Percentiles rank a stretch among this genome's conserved stretches.
Evolutionary conservation across 768 basidiomycete genomes (phyloP).

Genomic region (Boletus rufocinnamomeus): DNA sequence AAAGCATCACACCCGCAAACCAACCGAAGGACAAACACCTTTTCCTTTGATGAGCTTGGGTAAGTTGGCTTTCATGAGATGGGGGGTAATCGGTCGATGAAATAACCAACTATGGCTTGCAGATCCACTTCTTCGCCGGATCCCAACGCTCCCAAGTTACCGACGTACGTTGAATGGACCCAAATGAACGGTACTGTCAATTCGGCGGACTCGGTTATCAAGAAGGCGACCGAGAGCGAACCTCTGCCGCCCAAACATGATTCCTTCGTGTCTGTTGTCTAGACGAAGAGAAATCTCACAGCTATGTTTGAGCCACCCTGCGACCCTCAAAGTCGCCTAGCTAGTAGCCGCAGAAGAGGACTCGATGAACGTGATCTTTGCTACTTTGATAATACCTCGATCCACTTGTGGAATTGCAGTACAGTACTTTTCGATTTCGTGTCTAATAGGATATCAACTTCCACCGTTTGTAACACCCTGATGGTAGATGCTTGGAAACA

Average conservation of each 20-base stretch:
- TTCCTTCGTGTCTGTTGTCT: slow-evolving; percentile 12
- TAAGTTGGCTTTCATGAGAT: slow-evolving; percentile 6
- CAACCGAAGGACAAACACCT: slow-evolving; percentile 11
- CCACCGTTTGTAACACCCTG: not conserved
- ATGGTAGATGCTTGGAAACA: not conserved
- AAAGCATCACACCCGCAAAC: slow-evolving; percentile 14
- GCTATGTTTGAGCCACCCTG: not conserved
- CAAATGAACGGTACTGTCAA: slow-evolving; percentile 1
- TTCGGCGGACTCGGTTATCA: slow-evolving; percentile 9
- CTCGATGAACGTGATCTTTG: not conserved
- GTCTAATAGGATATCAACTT: slow-evolving; percentile 3
- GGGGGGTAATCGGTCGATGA: not conserved
- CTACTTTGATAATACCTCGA: not conserved
- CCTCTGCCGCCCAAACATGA: not conserved
- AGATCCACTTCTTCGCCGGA: slow-evolving; percentile 17
- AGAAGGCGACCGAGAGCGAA: slow-evolving; percentile 10
- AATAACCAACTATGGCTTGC: not conserved
- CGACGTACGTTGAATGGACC: slow-evolving; percentile 20
- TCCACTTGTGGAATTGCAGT: slow-evolving; percentile 4
- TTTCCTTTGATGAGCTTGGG: slow-evolving; percentile 25
- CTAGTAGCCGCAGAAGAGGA: not conserved
- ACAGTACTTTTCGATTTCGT: slow-evolving; percentile 17
- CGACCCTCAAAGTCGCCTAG: not conserved
- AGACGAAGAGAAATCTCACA: not conserved
- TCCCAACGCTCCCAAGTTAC: slow-evolving; percentile 13